Base-by-base conservation (phyloP, 2,329 filamentous ascomycete genomes). In the Beauveria medogensis region DNA sequence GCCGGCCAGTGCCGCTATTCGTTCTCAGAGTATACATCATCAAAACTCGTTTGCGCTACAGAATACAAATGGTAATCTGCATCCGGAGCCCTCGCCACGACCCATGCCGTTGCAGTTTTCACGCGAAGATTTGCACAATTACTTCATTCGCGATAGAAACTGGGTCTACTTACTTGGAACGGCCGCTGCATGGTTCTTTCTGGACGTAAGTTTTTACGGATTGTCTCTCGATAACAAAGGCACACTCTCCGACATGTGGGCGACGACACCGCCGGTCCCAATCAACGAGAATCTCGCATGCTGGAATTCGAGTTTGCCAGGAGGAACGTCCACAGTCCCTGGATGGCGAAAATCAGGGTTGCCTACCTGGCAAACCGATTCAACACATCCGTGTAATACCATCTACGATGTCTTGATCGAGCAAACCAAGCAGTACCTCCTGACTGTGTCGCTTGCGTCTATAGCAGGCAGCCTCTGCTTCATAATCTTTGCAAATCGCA, bases 171-270 rank as follows among this genome's bases (percentile, higher is more conserved):
- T 78, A 0, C 64, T 77, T 5, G 76, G 72, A n/a, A 81, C 80
- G 2, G 74, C 79, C 1, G 69, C 78, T 28, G 76, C 77, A 22
- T 84, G 81, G 81, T 77, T 82, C 40, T 75, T 82, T 5, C 73
- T 84, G 12, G 82, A 85, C 60, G 71, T 84, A n/a, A 79, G 79
- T 16, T 84, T 83, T 64, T 83, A 83, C 63, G 82, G 81, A 3
- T 79, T 83, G 60, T 78, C 78, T 3, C 72, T 83, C 5, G 79
- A 79, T 54, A 78, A 78, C 59, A 67, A 74, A 54, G 71, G 73
- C 7, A 77, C 75, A 0, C 67, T 78, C 2, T 72, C 75, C 24
- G 75, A 77, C 48, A 70, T 78, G 58, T 78, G 76, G 76, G 73
- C 72, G 10, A 78, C 77, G 0, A 70, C 66, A 1, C 59, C 63